Base-by-base conservation (phyloP, 306 rosid species). In the Medicago truncatula region DNA sequence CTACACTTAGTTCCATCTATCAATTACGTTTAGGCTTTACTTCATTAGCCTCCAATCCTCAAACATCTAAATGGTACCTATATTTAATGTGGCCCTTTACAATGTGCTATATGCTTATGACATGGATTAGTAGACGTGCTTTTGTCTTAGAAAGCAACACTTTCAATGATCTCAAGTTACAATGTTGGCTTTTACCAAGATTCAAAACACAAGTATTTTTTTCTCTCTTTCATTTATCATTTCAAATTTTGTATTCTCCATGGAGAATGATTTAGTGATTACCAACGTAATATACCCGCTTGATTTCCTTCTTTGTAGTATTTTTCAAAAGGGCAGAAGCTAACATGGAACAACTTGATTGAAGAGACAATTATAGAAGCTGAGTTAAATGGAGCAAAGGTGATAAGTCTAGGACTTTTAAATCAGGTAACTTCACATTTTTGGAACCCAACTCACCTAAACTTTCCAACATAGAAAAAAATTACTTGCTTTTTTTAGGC, bases 1-100 rank as follows among this genome's bases (percentile, higher is more conserved):
- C 89, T 1, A 87, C 86, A 11, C 86, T 88, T 0, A 86, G 84
- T 4, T 92, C 97, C 0, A 78, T 92, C 4, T 92, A 79, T 17
- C 90, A 92, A 59, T 74, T 87, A 0, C 80, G 86, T 8, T 58
- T 87, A 2, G 96, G 89, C 1, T 87, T 87, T 75, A 64, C 92
- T 31, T 64, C 85, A 9, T 67, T 90, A n/a, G 92, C 97, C 23
- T 90, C 96, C 0, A 56, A 7, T 12, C 96, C 92, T 0, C 75
- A 82, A 53, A 56, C 82, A 43, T 78, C 88, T 12, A 72, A 60
- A 12, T 87, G 91, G 92, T 87, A 84, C 71, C 34, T 84, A 1
- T 20, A 77, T 56, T 44, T 88, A 13, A 67, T 90, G 83, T 87
- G 93, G 92, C 97, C 97, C 0, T 52, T 92, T 38, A 92, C 97